Evolutionary conservation across 2,329 filamentous ascomycete genomes (phyloP).

Genomic region (Aureobasidium melanogenum): DNA sequence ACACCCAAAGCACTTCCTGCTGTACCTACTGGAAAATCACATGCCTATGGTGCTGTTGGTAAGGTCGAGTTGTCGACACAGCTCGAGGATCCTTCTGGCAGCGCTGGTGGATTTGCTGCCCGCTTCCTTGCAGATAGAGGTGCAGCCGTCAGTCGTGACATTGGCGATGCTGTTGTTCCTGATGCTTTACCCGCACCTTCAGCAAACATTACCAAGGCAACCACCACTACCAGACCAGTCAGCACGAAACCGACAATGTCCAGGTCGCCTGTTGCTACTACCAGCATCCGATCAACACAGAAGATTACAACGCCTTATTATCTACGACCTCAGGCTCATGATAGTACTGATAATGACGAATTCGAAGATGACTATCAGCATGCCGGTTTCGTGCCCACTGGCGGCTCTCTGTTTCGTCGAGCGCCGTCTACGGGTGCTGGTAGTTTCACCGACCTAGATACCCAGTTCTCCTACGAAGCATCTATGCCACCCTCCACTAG

Average conservation of each 20-base stretch:
- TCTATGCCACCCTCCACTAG: not conserved
- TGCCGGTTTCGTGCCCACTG: not conserved
- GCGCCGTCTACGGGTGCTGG: not conserved
- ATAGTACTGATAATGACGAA: not conserved
- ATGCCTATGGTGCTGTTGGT: slow-evolving; percentile 29
- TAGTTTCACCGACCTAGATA: slow-evolving; percentile 11
- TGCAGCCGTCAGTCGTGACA: not conserved
- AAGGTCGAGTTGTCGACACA: slow-evolving; percentile 25
- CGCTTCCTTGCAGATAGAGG: slow-evolving; percentile 5
- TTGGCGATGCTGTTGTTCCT: slow-evolving; percentile 36
- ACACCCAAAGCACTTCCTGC: slow-evolving; percentile 18
- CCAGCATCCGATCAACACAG: not conserved
- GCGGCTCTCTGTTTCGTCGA: not conserved
- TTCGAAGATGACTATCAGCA: not conserved
- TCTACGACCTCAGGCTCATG: not conserved
- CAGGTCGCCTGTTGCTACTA: not conserved
- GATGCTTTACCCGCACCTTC: not conserved
- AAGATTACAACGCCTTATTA: not conserved
- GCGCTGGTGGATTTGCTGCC: slow-evolving; percentile 6
- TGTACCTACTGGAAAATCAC: slow-evolving; percentile 20
- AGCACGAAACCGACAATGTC: not conserved
- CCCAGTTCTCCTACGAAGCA: slow-evolving; percentile 7
- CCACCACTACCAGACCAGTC: not conserved
- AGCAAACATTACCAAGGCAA: not conserved
- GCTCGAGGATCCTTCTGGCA: slow-evolving; percentile 15